Base-by-base conservation (phyloP, 164 flowering plant species). In the Piper betle region DNA sequence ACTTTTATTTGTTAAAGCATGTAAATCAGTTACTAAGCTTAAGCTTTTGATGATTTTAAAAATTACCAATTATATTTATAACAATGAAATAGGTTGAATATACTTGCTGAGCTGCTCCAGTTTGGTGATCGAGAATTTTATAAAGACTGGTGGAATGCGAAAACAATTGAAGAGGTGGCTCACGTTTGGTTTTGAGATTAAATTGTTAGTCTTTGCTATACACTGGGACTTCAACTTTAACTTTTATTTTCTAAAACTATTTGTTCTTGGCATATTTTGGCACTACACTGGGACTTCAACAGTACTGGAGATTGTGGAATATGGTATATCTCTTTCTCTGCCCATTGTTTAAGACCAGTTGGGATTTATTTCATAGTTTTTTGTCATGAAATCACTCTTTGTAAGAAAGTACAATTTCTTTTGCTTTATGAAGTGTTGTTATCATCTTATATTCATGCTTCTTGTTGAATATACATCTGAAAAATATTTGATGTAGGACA, bases 291-390 rank as follows among this genome's bases (percentile, higher is more conserved):
- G 56, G 57, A 68, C 56, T 66, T 59, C 67, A 74, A 72, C 92
- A 94, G 99, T 94, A 94, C 66, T 94, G 99, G 99, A 91, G 91
- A 72, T 80, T 84, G 95, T 94, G 99, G 99, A 94, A 94, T 74
- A 91, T 91, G 99, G 97, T 94, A 86, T 65, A 73, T 64, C 65
- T 64, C 72, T 61, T 59, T 62, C 16, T 62, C 66, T 53, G 6
- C 53, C 17, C 50, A 42, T 39, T 15, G n/a, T 38, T 33, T 33
- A 25, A 25, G 33, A 25, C 33, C 33, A 25, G 16, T 33, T 25
- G 0, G 25, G 16, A 38, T 55, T 2, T 25, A 3, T 3, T 46
- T 6, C 15, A 5, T 12, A 9, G 3, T 10, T 46, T 10, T 46
- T 46, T 42, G 11, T 46, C 15, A 46, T 46, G 33, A 25, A 25